Evolutionary conservation across 306 rosid genomes (phyloP).

Genomic region (Inga oerstediana): DNA sequence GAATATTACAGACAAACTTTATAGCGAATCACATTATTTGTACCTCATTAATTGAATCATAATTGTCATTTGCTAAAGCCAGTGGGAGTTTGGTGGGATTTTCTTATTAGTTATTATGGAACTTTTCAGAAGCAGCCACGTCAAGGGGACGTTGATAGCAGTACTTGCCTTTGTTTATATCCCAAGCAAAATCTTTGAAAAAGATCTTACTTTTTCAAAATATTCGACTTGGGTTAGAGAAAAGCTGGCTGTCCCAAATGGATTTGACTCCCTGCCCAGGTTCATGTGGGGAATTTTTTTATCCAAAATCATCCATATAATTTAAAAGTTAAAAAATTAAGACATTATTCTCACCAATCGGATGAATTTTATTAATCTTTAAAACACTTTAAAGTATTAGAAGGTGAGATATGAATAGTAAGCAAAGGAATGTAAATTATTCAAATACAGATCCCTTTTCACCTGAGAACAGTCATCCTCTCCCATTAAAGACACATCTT

Average conservation of each 20-base stretch:
- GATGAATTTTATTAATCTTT: not conserved
- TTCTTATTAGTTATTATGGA: not conserved
- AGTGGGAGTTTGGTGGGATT: not conserved
- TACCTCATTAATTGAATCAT: no score
- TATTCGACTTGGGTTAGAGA: not conserved
- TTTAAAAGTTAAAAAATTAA: not conserved
- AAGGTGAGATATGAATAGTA: not conserved
- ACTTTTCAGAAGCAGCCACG: slow-evolving; percentile 16
- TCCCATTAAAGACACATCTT: not conserved
- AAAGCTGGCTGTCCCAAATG: not conserved
- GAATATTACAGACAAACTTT: not conserved
- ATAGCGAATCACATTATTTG: no score
- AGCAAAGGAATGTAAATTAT: not conserved
- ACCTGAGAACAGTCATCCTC: not conserved
- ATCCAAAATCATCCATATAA: not conserved
- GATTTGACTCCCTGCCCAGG: not conserved
- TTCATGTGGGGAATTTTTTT: not conserved
- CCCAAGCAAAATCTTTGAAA: not conserved
- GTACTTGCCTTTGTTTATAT: not conserved
- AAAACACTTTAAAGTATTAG: not conserved
- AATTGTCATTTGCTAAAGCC: not conserved
- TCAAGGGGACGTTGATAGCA: slow-evolving; percentile 16
- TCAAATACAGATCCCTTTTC: not conserved
- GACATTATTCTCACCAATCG: not conserved
- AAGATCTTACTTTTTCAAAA: not conserved